phyloP scores from a whole-genome alignment of 1,284 basidiomycete genomes.

The Malassezia brasiliensis region DNA sequence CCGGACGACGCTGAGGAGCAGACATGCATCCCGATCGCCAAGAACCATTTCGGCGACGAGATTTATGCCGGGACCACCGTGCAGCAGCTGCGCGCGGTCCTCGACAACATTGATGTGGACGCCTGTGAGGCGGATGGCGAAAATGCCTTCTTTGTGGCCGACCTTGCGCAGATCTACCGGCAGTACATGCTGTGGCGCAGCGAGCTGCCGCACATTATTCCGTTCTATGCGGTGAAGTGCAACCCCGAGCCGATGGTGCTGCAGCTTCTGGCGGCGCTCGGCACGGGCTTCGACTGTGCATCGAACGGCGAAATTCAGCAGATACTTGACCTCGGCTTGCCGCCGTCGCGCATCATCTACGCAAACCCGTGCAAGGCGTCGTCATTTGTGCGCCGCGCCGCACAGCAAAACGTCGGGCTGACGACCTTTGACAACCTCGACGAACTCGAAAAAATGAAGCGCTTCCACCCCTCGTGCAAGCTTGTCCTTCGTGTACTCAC shows the following conservation, averaged over 20 bases:
- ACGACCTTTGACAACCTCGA: constrained; percentile 99
- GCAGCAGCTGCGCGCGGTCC: constrained; percentile 30
- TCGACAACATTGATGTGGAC: constrained; percentile 47
- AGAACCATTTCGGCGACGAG: constrained; percentile 13
- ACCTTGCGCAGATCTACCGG: constrained; percentile 75
- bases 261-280: constrained; percentile 76
- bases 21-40: constrained; percentile 2
- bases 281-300: constrained; percentile 95
- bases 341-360: constrained; percentile 69
- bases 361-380: constrained; percentile 98
- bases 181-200: constrained; percentile 77
- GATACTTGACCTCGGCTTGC: constrained; percentile 62
- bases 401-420: constrained; percentile 66
- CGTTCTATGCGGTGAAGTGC: constrained; percentile 86
- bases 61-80: constrained; percentile 35
- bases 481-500: constrained; percentile 89
- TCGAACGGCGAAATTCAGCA: constrained; percentile 84
- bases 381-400: constrained; percentile 80
- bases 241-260: constrained; percentile 93
- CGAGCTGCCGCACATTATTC: constrained; percentile 65
- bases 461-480: constrained; percentile 69
- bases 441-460: constrained; percentile 89
- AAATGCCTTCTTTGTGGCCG: constrained; percentile 89
- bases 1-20: constrained; percentile 10
- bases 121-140: constrained; percentile 61